Evolutionary conservation across 352 stramenopile genomes (phyloP), one percentile per base, ranked within the genome.

Genomic region (Pythium sp.): DNA sequence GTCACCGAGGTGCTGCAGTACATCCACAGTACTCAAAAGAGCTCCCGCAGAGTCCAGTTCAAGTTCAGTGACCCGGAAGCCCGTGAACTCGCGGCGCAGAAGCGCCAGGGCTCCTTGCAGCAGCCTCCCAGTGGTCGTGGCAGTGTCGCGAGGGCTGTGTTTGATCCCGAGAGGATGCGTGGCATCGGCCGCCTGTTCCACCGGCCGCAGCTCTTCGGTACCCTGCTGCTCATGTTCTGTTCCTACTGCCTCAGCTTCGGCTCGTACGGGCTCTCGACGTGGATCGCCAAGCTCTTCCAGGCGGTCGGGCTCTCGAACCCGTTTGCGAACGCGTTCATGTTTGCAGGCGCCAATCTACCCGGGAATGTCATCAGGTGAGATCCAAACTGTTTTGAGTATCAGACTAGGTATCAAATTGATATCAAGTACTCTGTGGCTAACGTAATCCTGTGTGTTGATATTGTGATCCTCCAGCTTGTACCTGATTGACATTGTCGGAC

Each of bases 271-370:
- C 74, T 98, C 24, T 91, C 90, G 9, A 97, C 92, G 28, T 98
- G 94, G 94, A 98, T 98, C 67, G 97, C 95, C 34, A 97, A 90
- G 63, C 68, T 98, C 0, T 98, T 98, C 77, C 71, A 93, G 58
- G 82, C 75, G 34, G 82, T 97, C 43, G 76, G 95, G 30, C 74
- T 97, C n/a, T 82, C 87, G 66, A 89, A 97, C 43, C 82, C 84
- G 7, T 98, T 98, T 69, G 87, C 87, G n/a, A 98, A 98, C 78
- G 89, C 92, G 15, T 94, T 98, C 65, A 73, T 98, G 18, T 98
- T 98, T 84, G 92, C 94, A 14, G 77, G 84, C 7, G 86, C 89
- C 30, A 98, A 97, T 72, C 68, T 98, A 1, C 94, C 94, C 2
- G 94, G 94, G 15, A 98, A 98, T 67, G 58, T 98, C 14, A 60